Conservation (phyloP, 1,284 basidiomycete species). For the Fomitopsis pinicola region DNA sequence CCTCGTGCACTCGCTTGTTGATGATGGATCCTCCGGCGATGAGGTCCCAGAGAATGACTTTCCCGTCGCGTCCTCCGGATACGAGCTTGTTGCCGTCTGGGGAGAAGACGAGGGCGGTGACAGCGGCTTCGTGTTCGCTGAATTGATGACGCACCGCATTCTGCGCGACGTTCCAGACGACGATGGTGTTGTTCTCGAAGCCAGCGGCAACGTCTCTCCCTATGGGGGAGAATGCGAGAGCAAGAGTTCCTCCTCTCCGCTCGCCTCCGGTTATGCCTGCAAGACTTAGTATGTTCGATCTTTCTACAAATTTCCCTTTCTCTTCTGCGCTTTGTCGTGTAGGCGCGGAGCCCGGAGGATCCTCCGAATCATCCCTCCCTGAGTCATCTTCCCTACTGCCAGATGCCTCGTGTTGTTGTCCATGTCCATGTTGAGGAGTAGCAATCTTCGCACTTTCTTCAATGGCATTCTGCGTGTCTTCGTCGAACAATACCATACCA, state of each 20-base stretch:
- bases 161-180: conserved; percentile 18
- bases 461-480: not conserved
- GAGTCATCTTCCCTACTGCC: too few relatives aligned
- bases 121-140: conserved; percentile 8
- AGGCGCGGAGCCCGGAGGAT: not conserved
- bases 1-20: conserved; percentile 7
- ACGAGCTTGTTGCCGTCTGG: conserved; percentile 15
- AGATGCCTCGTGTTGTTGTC: too few relatives aligned
- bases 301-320: not conserved
- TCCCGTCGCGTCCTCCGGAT: conserved; percentile 11
- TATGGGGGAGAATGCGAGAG: not conserved
- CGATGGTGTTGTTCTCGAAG: conserved; percentile 18
- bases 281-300: not conserved
- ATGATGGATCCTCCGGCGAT: not conserved
- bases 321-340: not conserved
- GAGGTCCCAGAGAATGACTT: conserved; percentile 9
- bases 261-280: not conserved
- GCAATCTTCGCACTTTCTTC: not conserved
- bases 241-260: not conserved
- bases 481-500: not conserved
- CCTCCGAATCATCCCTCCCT: not conserved
- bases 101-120: conserved; percentile 18
- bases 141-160: not conserved
- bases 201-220: conserved; percentile 6
- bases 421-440: not conserved